Evolutionary conservation across 2,329 filamentous ascomycete species (phyloP), one percentile per base, ranked within the genome.

Genomic region (Aspergillus unguis): DNA sequence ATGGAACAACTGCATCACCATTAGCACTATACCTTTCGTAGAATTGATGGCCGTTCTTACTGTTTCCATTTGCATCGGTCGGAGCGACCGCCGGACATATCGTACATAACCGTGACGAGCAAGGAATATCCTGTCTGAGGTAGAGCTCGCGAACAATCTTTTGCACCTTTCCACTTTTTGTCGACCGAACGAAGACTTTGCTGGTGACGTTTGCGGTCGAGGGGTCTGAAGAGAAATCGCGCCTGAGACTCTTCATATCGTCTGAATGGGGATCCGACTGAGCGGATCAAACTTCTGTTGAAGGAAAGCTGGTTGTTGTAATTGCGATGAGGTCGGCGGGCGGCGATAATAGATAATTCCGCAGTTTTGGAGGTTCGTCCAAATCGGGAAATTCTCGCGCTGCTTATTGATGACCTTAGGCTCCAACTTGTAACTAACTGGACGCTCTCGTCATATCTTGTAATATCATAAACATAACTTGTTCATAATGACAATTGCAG

Each of bases 131-230:
- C 75, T 92, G 89, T 71, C 94, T 85, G 56, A 99, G 80, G 74
- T 99, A 99, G 58, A 97, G 82, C 77, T 99, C 94, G 65, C 92
- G 85, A 61, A 99, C 94, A 67, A 99, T 95, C 80, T 99, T 99
- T 73, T 97, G 94, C 55, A 97, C 92, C 77, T 96, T 96, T 73
- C 94, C 94, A 72, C 85, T 94, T 74, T 90, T 92, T 44, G 92
- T 95, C 27, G 94, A 96, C 55, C 94, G 84, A 58, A 99, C 89
- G 69, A 95, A 99, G 64, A 95, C 85, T 76, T 97, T 99, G 82
- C 88, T 96, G 31, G 91, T 92, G 59, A 97, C 87, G 67, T 88
- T 95, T 43, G 86, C 79, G 29, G 85, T 80, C 51, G 77, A 73
- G 4, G 77, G 76, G 56, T 83, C 80, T 11, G 77, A 73, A 45